Conservation (phyloP, 2,329 filamentous ascomycete genomes). For the Colletotrichum kahawae region DNA sequence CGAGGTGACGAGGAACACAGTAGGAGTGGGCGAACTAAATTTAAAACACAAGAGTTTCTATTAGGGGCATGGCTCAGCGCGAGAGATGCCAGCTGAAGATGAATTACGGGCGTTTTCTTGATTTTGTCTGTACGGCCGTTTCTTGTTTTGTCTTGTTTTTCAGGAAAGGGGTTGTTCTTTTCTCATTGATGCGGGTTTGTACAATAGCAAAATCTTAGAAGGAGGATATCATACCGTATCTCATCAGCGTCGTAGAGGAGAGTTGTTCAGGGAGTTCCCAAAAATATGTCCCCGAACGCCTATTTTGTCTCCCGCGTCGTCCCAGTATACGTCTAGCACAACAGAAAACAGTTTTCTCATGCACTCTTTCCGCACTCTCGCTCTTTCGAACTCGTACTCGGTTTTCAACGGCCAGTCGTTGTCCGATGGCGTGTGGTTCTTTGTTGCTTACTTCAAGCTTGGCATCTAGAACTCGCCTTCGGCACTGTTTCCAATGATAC, state of each 20-base stretch:
- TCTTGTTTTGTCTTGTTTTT: not conserved
- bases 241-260: slow-evolving; percentile 45
- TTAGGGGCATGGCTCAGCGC: slow-evolving; percentile 10
- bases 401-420: not conserved
- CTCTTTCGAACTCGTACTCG: not conserved
- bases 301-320: not conserved
- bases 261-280: slow-evolving; percentile 23
- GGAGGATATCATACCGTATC: slow-evolving; percentile 48
- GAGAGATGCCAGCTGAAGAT: not conserved
- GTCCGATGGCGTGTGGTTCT: not conserved
- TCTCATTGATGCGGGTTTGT: slow-evolving; percentile 2
- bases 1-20: not conserved
- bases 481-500: slow-evolving; percentile 65
- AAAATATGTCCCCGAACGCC: not conserved
- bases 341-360: not conserved
- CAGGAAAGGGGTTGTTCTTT: not conserved
- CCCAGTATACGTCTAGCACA: slow-evolving; percentile 17
- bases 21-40: not conserved
- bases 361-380: not conserved
- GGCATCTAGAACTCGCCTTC: slow-evolving; percentile 60
- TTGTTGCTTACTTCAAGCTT: not conserved
- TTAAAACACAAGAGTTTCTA: slow-evolving; percentile 8
- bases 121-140: not conserved
- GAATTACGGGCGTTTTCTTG: not conserved
- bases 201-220: slow-evolving; percentile 23